phyloP scores from a whole-genome alignment of 352 stramenopile species.

The Phytophthora macrochlamydospora region DNA sequence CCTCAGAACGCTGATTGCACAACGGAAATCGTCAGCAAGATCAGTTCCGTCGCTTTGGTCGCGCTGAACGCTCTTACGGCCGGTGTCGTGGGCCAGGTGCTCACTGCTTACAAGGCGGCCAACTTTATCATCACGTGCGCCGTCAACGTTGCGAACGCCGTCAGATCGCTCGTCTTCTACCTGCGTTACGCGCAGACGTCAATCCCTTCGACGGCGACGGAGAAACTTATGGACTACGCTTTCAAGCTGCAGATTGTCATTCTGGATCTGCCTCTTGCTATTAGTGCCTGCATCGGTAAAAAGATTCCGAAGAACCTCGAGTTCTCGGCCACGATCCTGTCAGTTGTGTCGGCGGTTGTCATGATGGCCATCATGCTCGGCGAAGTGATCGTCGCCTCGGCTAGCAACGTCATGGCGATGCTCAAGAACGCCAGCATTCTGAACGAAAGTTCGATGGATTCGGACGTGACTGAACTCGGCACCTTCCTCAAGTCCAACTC shows the following conservation, averaged over 20 bases:
- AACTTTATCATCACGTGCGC: constrained; percentile 24
- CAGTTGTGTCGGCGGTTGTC: constrained; percentile 24
- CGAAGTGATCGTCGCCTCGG: constrained; percentile 22
- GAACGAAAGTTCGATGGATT: constrained; percentile 10
- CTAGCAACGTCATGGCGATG: constrained; percentile 30
- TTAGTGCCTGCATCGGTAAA: constrained; percentile 17
- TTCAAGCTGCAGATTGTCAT: constrained; percentile 33
- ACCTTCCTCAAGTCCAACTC: constrained; percentile 27
- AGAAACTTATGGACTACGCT: constrained; percentile 30
- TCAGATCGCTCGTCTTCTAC: constrained; percentile 41
- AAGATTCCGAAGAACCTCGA: constrained; percentile 24
- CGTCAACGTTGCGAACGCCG: constrained; percentile 22
- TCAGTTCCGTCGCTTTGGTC: constrained; percentile 34
- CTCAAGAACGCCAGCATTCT: constrained; percentile 28
- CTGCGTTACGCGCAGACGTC: constrained; percentile 20
- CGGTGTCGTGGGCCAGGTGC: constrained; percentile 37
- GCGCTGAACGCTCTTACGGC: constrained; percentile 39
- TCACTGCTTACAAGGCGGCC: constrained; percentile 5
- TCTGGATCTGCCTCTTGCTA: constrained; percentile 26
- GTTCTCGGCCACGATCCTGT: constrained; percentile 22
- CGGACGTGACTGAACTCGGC: constrained; percentile 9
- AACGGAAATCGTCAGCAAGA: constrained; percentile 41
- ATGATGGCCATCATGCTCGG: constrained; percentile 37
- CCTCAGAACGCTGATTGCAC: constrained; percentile 45
- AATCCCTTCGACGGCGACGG: constrained; percentile 14